Conservation (phyloP, 805 yeast genomes). For the Saturnispora kantuleensis region DNA sequence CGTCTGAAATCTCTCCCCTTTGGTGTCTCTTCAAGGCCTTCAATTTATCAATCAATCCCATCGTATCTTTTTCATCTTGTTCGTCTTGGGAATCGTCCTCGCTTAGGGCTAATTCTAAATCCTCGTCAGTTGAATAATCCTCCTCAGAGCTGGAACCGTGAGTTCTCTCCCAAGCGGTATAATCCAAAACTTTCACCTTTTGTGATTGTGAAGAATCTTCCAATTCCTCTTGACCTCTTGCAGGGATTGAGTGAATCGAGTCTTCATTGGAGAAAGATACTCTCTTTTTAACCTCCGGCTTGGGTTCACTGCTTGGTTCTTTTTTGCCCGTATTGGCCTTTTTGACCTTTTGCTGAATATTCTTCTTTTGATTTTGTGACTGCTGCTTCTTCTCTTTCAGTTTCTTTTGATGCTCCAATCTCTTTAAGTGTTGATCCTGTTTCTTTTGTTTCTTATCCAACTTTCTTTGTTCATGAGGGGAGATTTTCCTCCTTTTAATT, state of each 20-base stretch:
- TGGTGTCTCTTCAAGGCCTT: constrained; percentile 13
- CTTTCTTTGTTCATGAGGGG: constrained; percentile 32
- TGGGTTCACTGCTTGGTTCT: constrained; percentile 4
- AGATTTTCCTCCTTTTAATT: constrained; percentile 11
- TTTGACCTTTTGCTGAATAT: neutral
- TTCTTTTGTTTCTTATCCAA: constrained; percentile 29
- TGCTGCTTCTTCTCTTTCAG: neutral
- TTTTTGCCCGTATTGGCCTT: neutral
- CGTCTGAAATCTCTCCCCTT: constrained; percentile 9
- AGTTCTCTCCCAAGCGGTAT: constrained; percentile 10
- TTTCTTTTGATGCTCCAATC: constrained; percentile 1
- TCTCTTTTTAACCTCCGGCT: constrained; percentile 6
- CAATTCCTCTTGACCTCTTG: neutral
- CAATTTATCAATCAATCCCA: constrained; percentile 8
- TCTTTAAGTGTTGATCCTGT: constrained; percentile 16
- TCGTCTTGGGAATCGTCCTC: constrained; percentile 14
- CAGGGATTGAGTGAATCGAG: constrained; percentile 12
- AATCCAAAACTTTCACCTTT: constrained; percentile 5
- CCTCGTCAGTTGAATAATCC: constrained; percentile 9
- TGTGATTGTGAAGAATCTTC: constrained; percentile 1
- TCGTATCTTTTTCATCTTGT: constrained; percentile 11
- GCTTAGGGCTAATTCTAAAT: constrained; percentile 1
- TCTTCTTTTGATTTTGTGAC: neutral
- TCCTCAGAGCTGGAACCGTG: constrained; percentile 8
- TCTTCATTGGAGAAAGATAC: constrained; percentile 17